These are phyloP conservation scores for Penicillium occitanis DNA, from an alignment of 2,329 filamentous ascomycete species.

Conservation along the genomic window DNA sequence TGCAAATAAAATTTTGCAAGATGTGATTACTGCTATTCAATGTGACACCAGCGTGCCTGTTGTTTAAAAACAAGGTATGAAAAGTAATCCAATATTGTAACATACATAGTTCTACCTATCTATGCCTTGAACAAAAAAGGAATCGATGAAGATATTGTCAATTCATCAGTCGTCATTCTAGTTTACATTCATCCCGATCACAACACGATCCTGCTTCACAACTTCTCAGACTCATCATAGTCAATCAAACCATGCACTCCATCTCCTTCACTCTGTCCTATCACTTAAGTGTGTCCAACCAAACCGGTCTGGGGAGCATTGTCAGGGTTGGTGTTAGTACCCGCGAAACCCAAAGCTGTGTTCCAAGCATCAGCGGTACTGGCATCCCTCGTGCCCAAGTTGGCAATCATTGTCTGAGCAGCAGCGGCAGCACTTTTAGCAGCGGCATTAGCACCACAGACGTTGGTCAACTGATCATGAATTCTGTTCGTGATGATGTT, in stretches of 20 bases:
- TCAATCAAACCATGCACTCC: neutral
- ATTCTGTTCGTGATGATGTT: constrained; percentile 73
- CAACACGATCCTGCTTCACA: neutral
- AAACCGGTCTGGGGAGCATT: constrained; percentile 10
- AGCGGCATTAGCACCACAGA: constrained; percentile 62
- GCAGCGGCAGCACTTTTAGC: constrained; percentile 55
- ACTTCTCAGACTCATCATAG: neutral
- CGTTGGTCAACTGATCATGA: constrained; percentile 67
- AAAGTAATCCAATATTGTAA: no score
- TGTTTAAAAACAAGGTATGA: neutral
- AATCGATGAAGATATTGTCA: neutral
- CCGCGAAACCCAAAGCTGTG: constrained; percentile 37
- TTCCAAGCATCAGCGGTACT: constrained; percentile 46
- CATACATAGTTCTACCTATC: neutral
- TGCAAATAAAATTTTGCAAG: neutral
- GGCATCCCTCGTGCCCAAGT: constrained; percentile 43
- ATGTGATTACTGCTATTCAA: neutral
- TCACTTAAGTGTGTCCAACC: constrained; percentile 6
- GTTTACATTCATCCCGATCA: neutral
- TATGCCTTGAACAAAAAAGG: neutral
- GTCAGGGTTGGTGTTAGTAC: constrained; percentile 19
- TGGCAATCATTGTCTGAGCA: constrained; percentile 55
- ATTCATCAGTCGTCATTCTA: neutral
- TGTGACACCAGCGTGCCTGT: neutral
- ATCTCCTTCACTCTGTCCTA: neutral